Evolutionary conservation across 139 green algal genomes (phyloP), one percentile per base, ranked within the genome.

Genomic region (Spirogloea muscicola): DNA sequence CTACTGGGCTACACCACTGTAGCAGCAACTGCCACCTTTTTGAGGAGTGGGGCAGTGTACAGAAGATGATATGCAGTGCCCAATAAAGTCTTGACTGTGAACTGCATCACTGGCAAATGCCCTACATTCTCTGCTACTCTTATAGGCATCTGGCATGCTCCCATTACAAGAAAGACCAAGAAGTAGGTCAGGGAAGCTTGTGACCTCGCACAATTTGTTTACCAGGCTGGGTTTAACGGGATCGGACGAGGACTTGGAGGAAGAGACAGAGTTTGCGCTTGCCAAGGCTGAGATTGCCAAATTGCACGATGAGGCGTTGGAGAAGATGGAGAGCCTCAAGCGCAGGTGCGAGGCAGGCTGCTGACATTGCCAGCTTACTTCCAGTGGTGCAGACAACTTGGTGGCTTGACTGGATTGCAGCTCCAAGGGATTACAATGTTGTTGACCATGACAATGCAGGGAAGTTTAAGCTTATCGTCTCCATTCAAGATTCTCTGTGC

Each of bases 291-390:
- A 68, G 9, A 44, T 68, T 25, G 29, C 25, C 31, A 7, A 37
- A 44, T 58, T 68, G 5, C 41, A 33, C 13, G 59, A 13, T 42
- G 59, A 68, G n/a, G 59, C 59, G 31, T 25, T 58, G 27, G 59
- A 68, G 27, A 68, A 68, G 59, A 68, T 68, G 6, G 44, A 44
- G 29, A 68, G 29, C 13, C 44, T 51, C 16, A 68, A 68, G 59
- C 59, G 59, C 9, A 68, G 59, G 59, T 68, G n/a, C n/a, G n/a
- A n/a, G n/a, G n/a, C n/a, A n/a, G n/a, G n/a, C n/a, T n/a, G n/a
- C n/a, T n/a, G n/a, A n/a, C n/a, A n/a, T n/a, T n/a, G n/a, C n/a
- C n/a, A n/a, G n/a, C n/a, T n/a, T n/a, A n/a, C n/a, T n/a, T n/a
- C n/a, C n/a, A n/a, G n/a, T n/a, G n/a, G n/a, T n/a, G n/a, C n/a